phyloP scores from a whole-genome alignment of 345 rosid genomes.

The Pelargonium nanum region DNA sequence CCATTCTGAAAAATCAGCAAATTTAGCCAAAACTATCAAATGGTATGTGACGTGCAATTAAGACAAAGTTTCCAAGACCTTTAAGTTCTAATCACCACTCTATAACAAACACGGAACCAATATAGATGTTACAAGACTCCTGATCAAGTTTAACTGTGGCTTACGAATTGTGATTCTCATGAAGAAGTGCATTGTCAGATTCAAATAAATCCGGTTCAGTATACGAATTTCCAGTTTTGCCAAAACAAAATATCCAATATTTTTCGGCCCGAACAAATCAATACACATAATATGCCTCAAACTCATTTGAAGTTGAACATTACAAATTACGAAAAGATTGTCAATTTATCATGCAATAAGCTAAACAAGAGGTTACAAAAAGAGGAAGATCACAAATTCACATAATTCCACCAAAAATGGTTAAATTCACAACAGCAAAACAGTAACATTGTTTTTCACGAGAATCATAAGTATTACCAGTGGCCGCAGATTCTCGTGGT shows the following conservation, averaged over 20 bases:
- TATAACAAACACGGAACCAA: background rate
- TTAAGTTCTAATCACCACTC: background rate
- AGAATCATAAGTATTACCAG: constrained; percentile 39
- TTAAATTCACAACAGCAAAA: background rate
- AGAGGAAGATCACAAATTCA: background rate
- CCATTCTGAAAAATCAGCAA: background rate
- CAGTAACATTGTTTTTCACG: background rate
- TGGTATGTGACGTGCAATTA: background rate
- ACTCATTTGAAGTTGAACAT: background rate
- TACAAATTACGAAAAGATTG: background rate
- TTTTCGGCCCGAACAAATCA: background rate
- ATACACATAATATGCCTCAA: background rate
- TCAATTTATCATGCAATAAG: background rate
- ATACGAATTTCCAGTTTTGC: background rate
- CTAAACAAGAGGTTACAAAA: background rate
- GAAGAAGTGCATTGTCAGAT: background rate
- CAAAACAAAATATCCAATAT: background rate
- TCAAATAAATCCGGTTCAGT: background rate
- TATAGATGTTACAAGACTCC: background rate
- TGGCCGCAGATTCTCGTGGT: constrained; percentile 59
- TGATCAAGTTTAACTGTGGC: background rate
- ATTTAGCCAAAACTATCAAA: background rate
- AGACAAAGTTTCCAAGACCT: background rate
- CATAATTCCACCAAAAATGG: background rate
- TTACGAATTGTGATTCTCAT: background rate